Conservation (phyloP, 2,329 filamentous ascomycete genomes). For the Ophiocordyceps camponoti-rufipedis region DNA sequence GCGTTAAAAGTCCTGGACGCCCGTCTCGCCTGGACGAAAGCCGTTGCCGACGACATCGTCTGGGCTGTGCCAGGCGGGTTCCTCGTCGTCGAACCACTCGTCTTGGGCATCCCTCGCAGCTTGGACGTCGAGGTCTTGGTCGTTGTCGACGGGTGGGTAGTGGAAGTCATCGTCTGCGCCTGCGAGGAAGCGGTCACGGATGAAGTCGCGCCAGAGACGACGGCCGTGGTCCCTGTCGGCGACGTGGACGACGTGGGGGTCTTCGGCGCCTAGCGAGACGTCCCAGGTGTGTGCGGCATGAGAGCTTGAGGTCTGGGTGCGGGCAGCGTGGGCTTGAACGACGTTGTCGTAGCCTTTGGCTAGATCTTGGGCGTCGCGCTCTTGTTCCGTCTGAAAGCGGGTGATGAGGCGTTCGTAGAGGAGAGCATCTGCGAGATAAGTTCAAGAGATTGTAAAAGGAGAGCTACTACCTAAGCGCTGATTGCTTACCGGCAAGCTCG, state of each 20-base stretch:
- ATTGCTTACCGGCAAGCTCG: slow-evolving; percentile 24
- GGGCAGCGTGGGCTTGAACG: slow-evolving; percentile 47
- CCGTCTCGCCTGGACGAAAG: slow-evolving; percentile 41
- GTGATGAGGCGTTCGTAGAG: slow-evolving; percentile 69
- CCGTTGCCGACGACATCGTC: slow-evolving; percentile 13
- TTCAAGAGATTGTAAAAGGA: not conserved
- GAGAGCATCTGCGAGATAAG: slow-evolving; percentile 40
- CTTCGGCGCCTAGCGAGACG: not conserved
- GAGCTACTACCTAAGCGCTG: not conserved
- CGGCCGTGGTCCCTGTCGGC: slow-evolving; percentile 42
- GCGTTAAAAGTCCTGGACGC: slow-evolving; percentile 50
- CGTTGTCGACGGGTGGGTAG: slow-evolving; percentile 50
- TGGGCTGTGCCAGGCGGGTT: slow-evolving; percentile 41
- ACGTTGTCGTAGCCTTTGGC: slow-evolving; percentile 62
- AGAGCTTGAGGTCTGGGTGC: not conserved
- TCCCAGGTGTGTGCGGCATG: not conserved
- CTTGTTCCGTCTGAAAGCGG: slow-evolving; percentile 53
- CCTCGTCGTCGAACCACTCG: slow-evolving; percentile 64
- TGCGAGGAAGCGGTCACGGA: slow-evolving; percentile 55
- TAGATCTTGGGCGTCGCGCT: slow-evolving; percentile 56
- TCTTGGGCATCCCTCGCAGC: slow-evolving; percentile 48
- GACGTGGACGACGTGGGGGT: slow-evolving; percentile 12
- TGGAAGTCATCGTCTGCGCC: slow-evolving; percentile 67
- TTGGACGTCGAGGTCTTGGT: slow-evolving; percentile 51
- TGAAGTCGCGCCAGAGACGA: slow-evolving; percentile 51